Conservation (phyloP, 345 rosid genomes). For the Brassica cretica region DNA sequence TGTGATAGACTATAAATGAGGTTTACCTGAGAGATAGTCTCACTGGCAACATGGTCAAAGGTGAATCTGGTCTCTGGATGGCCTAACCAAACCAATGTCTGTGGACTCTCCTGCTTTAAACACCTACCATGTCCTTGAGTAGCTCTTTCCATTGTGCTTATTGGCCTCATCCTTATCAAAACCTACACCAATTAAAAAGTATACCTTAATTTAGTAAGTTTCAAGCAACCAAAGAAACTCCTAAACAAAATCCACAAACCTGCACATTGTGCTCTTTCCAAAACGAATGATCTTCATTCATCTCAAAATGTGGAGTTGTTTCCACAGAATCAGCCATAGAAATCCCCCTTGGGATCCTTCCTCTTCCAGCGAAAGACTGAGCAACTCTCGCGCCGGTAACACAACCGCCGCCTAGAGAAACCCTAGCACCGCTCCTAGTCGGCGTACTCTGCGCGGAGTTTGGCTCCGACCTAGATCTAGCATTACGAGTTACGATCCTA, state of each 20-base stretch:
- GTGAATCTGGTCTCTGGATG: conserved; percentile 95
- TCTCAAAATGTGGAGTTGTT: conserved; percentile 64
- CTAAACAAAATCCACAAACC: conserved; percentile 43
- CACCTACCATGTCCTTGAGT: conserved; percentile 68
- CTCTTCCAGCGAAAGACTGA: conserved; percentile 49
- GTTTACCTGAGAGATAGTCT: conserved; percentile 80
- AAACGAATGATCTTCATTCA: conserved; percentile 69
- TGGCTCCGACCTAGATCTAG: conserved; percentile 59
- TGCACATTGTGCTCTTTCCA: conserved; percentile 93
- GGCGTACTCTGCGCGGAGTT: conserved; percentile 76
- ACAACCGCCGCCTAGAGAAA: conserved; percentile 56
- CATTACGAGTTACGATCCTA: conserved; percentile 48
- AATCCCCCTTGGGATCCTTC: conserved; percentile 57
- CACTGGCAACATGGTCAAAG: conserved; percentile 80
- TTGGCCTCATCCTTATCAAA: conserved; percentile 80
- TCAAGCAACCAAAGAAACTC: neutral
- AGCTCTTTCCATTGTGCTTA: conserved; percentile 60
- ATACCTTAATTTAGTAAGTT: conserved; percentile 8
- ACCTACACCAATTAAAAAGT: conserved; percentile 47
- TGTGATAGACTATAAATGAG: neutral
- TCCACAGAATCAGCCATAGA: conserved; percentile 49
- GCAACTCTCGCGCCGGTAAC: conserved; percentile 40
- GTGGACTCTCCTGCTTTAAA: conserved; percentile 78
- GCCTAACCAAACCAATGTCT: conserved; percentile 76
- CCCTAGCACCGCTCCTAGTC: conserved; percentile 58